Evolutionary conservation across 257 asterid species (phyloP), one percentile per base, ranked within the genome.

Genomic region (Solanum pimpinellifolium): DNA sequence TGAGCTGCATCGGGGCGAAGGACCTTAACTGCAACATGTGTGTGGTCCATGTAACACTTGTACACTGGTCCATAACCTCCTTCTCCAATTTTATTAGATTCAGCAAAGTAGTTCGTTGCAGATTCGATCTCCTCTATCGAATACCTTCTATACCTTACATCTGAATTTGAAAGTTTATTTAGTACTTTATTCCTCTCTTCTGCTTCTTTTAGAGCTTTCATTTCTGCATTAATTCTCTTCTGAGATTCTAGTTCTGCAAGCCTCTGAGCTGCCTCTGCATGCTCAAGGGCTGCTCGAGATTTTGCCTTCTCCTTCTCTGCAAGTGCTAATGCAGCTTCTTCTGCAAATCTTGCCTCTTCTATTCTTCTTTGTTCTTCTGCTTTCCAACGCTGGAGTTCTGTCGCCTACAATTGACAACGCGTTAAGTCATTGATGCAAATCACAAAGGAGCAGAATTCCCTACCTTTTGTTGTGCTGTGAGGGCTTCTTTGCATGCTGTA

Each of bases 11-110:
- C 99, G 6, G 99, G 99, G 2, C 98, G 96, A 78, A 96, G 98
- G 89, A 96, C 99, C 90, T 96, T 96, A 59, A 96, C 98, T 0
- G 99, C 99, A n/a, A 90, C 96, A 47, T 98, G 96, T 9, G 99
- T 96, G 86, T 96, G 99, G 88, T 96, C 99, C 89, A 96, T 86
- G 86, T 91, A 89, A 74, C 98, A 95, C 92, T 95, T 96, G 87
- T 93, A 96, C 5, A 96, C 99, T 0, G 99, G 99, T 21, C 99
- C 99, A 75, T 96, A 96, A 69, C 99, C 99, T 83, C 99, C 99
- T 92, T 96, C 99, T 49, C 99, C 99, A 42, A 96, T 94, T 90
- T 95, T 96, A 73, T 95, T 92, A 29, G 95, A 89, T 77, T 89
- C 83, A n/a, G 96, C 74, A 85, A 96, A 96, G 88, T 90, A 95